Conservation (phyloP, 2,329 filamentous ascomycete species). For the Ilyonectria mors-panacis region DNA sequence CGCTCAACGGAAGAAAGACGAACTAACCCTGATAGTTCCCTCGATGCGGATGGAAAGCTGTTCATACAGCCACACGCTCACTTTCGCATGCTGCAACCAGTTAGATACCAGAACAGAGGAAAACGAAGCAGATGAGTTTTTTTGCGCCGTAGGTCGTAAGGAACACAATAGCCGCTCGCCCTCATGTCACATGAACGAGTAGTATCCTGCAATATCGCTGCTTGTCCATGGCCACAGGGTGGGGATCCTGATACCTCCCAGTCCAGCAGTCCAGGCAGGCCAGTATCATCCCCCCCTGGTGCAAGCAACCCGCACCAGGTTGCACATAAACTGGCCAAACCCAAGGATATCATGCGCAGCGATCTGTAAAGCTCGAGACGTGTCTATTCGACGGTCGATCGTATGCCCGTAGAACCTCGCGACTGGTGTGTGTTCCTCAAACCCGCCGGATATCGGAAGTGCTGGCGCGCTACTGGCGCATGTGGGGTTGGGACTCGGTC, state of each 20-base stretch:
- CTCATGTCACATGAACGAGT: background rate
- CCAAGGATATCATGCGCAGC: background rate
- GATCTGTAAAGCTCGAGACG: background rate
- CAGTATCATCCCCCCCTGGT: background rate
- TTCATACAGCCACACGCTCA: conserved; percentile 97
- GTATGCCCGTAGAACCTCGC: conserved; percentile 7
- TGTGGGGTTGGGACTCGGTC: background rate
- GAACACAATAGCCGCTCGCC: conserved; percentile 10
- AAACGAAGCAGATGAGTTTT: background rate
- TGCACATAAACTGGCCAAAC: no score
- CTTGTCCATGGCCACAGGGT: background rate
- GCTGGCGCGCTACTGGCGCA: conserved; percentile 17
- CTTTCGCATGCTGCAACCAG: conserved; percentile 76
- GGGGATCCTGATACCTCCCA: background rate
- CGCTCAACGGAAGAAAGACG: background rate
- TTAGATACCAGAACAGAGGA: conserved; percentile 38
- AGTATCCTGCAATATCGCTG: background rate
- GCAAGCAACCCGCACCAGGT: background rate
- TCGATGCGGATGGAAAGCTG: conserved; percentile 95
- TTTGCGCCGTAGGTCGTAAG: conserved; percentile 1
- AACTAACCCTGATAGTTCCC: conserved; percentile 90
- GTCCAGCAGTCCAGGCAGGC: background rate
- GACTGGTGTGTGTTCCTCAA: conserved; percentile 33
- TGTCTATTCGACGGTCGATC: background rate
- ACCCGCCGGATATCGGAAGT: conserved; percentile 32